Percentiles rank a stretch among this genome's conserved stretches.
Evolutionary conservation across 257 asterid genomes (phyloP).

Genomic region (Capsicum rhomboideum): DNA sequence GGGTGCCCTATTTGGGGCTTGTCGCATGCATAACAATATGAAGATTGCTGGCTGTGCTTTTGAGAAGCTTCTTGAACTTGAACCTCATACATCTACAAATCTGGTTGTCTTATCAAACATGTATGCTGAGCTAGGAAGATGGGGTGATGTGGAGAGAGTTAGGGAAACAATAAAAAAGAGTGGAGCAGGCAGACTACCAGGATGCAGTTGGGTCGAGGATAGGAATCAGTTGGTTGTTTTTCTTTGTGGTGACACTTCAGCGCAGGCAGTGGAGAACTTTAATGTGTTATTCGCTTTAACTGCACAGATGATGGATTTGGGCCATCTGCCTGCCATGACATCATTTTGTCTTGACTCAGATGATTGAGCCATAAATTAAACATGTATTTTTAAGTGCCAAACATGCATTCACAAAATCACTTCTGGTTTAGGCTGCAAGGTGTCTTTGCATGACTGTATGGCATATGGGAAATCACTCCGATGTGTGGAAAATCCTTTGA

Average conservation of each 20-base stretch:
- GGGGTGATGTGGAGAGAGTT: slow-evolving; percentile 36
- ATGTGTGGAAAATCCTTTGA: slow-evolving; percentile 66
- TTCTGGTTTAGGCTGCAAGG: slow-evolving; percentile 39
- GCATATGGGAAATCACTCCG: slow-evolving; percentile 60
- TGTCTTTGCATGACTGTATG: slow-evolving; percentile 48
- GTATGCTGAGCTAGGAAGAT: slow-evolving; percentile 33
- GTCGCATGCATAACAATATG: slow-evolving; percentile 24
- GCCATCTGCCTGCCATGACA: not conserved
- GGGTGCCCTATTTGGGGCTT: slow-evolving; percentile 41
- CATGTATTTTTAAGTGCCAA: not conserved
- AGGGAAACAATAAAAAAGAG: slow-evolving; percentile 17
- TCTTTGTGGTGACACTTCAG: slow-evolving; percentile 8
- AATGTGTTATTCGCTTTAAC: slow-evolving; percentile 4
- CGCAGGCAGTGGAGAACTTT: not conserved
- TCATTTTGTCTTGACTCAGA: slow-evolving; percentile 7
- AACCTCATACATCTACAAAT: slow-evolving; percentile 27
- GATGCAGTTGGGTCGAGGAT: slow-evolving; percentile 47
- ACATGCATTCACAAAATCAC: not conserved
- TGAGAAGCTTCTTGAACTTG: slow-evolving; percentile 24
- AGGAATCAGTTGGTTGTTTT: slow-evolving; percentile 18
- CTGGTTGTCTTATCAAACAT: slow-evolving; percentile 26
- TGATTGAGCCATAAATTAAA: not conserved
- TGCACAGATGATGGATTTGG: slow-evolving; percentile 15
- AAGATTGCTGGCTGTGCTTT: slow-evolving; percentile 26
- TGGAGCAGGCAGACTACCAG: slow-evolving; percentile 29